Conservation (phyloP, 768 basidiomycete species). For the Asterophora parasitica region DNA sequence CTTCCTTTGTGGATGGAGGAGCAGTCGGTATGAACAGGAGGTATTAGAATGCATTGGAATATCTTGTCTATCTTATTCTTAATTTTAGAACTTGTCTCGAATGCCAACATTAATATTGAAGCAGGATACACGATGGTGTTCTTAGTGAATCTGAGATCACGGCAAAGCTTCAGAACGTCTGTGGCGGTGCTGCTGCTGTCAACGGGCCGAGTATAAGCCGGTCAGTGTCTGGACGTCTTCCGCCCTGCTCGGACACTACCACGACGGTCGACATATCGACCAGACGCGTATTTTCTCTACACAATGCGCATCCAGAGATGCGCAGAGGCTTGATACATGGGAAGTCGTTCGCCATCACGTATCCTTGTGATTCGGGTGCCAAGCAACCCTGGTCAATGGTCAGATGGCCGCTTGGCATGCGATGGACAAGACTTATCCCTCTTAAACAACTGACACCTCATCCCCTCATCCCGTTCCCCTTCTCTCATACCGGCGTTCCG, state of each 20-base stretch:
- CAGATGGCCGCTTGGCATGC: constrained; percentile 6
- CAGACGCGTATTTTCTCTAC: no score
- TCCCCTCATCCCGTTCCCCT: not conserved
- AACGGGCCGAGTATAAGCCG: not conserved
- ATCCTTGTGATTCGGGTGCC: constrained; percentile 1
- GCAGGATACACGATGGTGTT: not conserved
- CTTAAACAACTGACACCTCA: constrained; percentile 2
- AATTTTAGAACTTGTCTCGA: not conserved
- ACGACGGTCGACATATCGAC: no score
- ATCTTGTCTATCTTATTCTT: constrained; percentile 6
- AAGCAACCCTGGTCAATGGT: not conserved
- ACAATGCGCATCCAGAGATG: no score
- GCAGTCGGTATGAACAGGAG: constrained; percentile 20
- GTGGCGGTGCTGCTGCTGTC: not conserved
- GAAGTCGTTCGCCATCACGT: not conserved
- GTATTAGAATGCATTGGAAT: constrained; percentile 4
- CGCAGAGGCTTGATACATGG: not conserved
- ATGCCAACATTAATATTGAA: not conserved
- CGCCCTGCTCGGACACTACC: no score
- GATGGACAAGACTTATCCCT: not conserved
- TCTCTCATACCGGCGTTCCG: constrained; percentile 1
- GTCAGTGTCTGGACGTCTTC: not conserved
- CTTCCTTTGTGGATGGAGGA: constrained; percentile 55
- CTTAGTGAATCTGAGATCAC: not conserved
- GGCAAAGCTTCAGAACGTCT: not conserved